Conservation (phyloP, 345 rosid species). For the Euphorbia pulcherrima region DNA sequence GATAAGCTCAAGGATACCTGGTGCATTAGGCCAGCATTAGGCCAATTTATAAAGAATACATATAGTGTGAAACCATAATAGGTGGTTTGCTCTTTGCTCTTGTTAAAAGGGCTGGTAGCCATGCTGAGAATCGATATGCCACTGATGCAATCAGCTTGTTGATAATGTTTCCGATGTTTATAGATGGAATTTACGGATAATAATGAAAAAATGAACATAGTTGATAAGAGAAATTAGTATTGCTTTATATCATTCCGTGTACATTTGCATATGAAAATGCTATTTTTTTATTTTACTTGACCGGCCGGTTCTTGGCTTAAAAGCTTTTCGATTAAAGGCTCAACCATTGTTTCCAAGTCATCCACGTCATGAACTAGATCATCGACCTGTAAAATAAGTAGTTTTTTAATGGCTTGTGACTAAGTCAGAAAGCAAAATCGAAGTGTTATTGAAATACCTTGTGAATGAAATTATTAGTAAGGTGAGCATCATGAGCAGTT, state of each 20-base stretch:
- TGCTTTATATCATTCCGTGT: neutral
- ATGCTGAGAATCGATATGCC: too few species aligned
- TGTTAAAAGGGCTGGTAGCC: too few species aligned
- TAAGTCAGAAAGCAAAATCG: too few species aligned
- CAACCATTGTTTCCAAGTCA: constrained; percentile 52
- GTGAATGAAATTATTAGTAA: constrained; percentile 42
- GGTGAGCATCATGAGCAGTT: constrained; percentile 59
- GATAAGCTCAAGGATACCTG: too few species aligned
- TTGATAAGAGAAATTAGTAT: neutral
- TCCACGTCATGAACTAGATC: constrained; percentile 46
- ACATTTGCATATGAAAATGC: neutral
- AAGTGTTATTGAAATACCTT: too few species aligned
- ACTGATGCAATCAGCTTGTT: neutral
- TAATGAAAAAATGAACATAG: neutral
- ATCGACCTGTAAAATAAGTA: constrained; percentile 46
- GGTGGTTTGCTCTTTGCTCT: too few species aligned
- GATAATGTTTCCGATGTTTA: neutral
- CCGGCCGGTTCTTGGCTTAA: constrained; percentile 15
- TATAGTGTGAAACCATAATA: too few species aligned
- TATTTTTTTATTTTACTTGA: constrained; percentile 7
- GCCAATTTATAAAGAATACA: too few species aligned
- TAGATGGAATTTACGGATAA: neutral
- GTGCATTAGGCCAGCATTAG: too few species aligned
- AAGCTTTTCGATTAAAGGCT: constrained; percentile 41
- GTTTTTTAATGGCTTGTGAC: too few species aligned